A percentile compares a stretch with the other conserved stretches of the same genome.
phyloP scores from a whole-genome alignment of 1,139 yeast genomes.

The Protomyces arabidopsidicola region DNA sequence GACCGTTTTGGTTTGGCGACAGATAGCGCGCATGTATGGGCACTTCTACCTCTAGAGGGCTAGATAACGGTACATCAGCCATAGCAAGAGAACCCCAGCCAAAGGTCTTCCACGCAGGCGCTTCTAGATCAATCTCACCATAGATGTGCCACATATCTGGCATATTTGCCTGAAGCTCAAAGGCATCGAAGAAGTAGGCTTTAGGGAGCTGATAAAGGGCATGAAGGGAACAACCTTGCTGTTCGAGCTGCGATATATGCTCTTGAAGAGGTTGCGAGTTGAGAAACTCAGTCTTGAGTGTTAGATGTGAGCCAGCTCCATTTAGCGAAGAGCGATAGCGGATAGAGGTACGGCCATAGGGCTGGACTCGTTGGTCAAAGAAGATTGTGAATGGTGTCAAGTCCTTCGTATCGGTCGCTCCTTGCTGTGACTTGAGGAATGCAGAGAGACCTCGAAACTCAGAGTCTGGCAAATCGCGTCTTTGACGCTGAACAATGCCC shows the following conservation, averaged over 20 bases:
- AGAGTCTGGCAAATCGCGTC: constrained; percentile 10
- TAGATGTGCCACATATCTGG: neutral
- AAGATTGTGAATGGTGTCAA: constrained; percentile 16
- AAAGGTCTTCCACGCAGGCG: constrained; percentile 13
- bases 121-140: constrained; percentile 27
- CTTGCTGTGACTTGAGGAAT: neutral
- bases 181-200: constrained; percentile 11
- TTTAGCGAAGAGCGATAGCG: neutral
- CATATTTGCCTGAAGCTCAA: constrained; percentile 2
- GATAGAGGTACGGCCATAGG: neutral
- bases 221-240: neutral
- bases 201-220: constrained; percentile 7
- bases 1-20: neutral
- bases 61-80: neutral
- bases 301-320: constrained; percentile 9
- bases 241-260: neutral
- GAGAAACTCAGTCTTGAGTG: neutral
- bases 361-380: constrained; percentile 14
- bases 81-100: constrained; percentile 21
- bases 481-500: constrained; percentile 12
- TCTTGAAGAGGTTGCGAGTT: neutral
- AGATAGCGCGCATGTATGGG: constrained; percentile 12
- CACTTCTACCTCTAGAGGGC: neutral
- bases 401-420: neutral
- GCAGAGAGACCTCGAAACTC: constrained; percentile 18